These are phyloP conservation scores for Testicularia cyperi DNA, from an alignment of 1,284 basidiomycete genomes.

Conservation along the genomic window DNA sequence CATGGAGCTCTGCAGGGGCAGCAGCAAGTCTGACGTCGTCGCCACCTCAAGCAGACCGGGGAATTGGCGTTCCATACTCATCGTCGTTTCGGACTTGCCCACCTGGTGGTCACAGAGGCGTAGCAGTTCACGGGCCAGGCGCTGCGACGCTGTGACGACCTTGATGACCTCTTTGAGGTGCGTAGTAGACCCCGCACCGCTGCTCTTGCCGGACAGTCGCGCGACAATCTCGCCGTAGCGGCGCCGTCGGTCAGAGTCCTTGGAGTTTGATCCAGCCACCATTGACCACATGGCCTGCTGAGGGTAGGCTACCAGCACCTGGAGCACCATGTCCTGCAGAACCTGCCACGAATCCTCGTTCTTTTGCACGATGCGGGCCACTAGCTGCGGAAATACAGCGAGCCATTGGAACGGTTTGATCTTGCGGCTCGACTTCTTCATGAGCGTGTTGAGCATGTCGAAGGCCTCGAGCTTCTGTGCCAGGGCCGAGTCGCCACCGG, in stretches of 20 bases:
- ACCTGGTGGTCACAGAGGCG: constrained; percentile 52
- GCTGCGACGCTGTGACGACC: constrained; percentile 43
- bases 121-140: constrained; percentile 54
- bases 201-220: constrained; percentile 11
- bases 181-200: background rate
- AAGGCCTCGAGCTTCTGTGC: constrained; percentile 43
- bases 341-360: constrained; percentile 71
- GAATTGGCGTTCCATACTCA: constrained; percentile 46
- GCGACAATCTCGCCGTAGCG: constrained; percentile 70
- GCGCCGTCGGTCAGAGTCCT: constrained; percentile 68
- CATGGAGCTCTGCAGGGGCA: constrained; percentile 90
- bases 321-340: constrained; percentile 72
- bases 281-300: constrained; percentile 93
- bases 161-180: constrained; percentile 36
- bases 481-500: constrained; percentile 8
- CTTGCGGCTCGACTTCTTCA: constrained; percentile 71
- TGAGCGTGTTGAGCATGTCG: constrained; percentile 61
- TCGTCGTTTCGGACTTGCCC: constrained; percentile 27
- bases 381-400: constrained; percentile 93
- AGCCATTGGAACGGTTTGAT: constrained; percentile 77
- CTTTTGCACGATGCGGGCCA: constrained; percentile 84
- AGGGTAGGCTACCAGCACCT: constrained; percentile 79
- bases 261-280: constrained; percentile 83
- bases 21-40: constrained; percentile 47
- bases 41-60: constrained; percentile 42